These are phyloP conservation scores for Mycena sanguinolenta DNA, from an alignment of 768 basidiomycete genomes.

Conservation along the genomic window DNA sequence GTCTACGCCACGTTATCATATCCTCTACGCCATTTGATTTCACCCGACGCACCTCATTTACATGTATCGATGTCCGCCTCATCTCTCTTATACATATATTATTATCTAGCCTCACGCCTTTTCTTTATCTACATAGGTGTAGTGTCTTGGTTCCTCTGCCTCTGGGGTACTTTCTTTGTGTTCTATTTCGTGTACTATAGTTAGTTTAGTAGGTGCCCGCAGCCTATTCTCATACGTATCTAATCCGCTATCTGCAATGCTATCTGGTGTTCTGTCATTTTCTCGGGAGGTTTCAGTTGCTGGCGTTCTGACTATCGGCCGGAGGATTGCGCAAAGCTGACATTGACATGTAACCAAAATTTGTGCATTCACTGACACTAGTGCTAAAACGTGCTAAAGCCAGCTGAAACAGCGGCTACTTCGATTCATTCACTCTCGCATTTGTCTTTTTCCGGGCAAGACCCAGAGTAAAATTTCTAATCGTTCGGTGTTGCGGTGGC, in stretches of 20 bases:
- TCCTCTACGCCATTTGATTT: not conserved
- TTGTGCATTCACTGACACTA: too few relatives aligned
- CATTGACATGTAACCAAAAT: too few relatives aligned
- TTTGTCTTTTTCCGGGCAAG: too few relatives aligned
- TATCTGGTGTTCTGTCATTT: conserved; percentile 26
- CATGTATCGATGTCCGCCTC: conserved; percentile 16
- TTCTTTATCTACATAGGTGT: not conserved
- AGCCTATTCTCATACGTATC: conserved; percentile 12
- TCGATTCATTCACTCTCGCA: too few relatives aligned
- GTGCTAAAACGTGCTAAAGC: too few relatives aligned
- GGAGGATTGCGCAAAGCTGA: not conserved
- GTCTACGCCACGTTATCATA: conserved; percentile 6
- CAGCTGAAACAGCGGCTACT: too few relatives aligned
- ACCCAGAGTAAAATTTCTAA: too few relatives aligned
- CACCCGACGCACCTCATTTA: conserved; percentile 6
- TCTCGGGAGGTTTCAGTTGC: not conserved
- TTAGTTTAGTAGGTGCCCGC: not conserved
- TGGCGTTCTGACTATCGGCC: not conserved
- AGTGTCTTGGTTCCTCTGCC: conserved; percentile 11
- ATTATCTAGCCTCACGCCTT: conserved; percentile 25
- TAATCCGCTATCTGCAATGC: conserved; percentile 35
- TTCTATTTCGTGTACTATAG: conserved; percentile 29
- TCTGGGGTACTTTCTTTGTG: not conserved
- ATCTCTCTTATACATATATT: conserved; percentile 13
- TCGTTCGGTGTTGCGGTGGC: too few relatives aligned